Conservation (phyloP, 2,329 filamentous ascomycete genomes). For the Fusarium sp. region DNA sequence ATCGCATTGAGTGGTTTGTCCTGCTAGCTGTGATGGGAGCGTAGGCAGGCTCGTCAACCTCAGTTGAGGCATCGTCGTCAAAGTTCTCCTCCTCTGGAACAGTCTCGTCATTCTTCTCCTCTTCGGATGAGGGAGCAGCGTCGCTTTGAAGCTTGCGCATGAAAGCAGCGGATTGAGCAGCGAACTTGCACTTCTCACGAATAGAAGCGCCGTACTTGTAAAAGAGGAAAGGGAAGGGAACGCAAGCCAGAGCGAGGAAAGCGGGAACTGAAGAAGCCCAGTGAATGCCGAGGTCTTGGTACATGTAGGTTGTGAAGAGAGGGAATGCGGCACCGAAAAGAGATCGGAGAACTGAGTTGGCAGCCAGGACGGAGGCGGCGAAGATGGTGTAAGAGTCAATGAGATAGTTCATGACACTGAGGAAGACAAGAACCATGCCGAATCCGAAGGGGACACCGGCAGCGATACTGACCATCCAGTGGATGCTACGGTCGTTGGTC, state of each 20-base stretch:
- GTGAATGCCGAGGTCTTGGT: conserved; percentile 29
- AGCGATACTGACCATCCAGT: conserved; percentile 59
- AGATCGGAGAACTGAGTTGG: conserved; percentile 32
- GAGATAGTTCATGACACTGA: conserved; percentile 38
- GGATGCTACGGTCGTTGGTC: conserved; percentile 62
- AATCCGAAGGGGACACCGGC: conserved; percentile 58
- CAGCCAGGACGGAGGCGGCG: conserved; percentile 29
- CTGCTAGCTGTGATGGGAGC: conserved; percentile 19
- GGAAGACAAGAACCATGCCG: conserved; percentile 59
- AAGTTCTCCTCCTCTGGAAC: conserved; percentile 12
- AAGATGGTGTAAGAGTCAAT: conserved; percentile 37
- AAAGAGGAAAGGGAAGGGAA: conserved; percentile 36
- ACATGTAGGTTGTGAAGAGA: conserved; percentile 33
- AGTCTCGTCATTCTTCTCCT: conserved; percentile 20
- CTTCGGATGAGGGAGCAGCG: not conserved
- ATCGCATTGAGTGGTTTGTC: conserved; percentile 15
- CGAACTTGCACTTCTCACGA: conserved; percentile 36
- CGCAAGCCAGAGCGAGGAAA: conserved; percentile 30
- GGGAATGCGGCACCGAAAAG: conserved; percentile 34
- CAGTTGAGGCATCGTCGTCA: conserved; percentile 25
- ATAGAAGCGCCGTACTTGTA: conserved; percentile 35
- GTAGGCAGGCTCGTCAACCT: conserved; percentile 30
- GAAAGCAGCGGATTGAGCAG: conserved; percentile 32
- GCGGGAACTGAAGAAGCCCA: conserved; percentile 33
- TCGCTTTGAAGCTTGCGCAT: conserved; percentile 32